A percentile compares a stretch with the other conserved stretches of the same genome.
Evolutionary conservation across 306 rosid genomes (phyloP).

Genomic region (Vigna mungo): DNA sequence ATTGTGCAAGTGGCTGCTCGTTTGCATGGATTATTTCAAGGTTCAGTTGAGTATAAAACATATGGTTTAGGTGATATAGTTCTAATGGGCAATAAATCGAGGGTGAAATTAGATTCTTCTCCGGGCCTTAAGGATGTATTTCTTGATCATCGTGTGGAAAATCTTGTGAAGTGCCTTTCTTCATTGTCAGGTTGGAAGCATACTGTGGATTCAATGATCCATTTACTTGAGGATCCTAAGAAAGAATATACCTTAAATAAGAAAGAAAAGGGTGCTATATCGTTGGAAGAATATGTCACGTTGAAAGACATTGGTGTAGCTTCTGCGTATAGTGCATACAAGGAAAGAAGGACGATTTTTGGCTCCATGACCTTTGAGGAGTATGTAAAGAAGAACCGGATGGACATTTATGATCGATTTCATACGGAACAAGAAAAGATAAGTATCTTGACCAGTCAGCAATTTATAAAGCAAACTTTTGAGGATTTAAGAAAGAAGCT

Average conservation of each 20-base stretch:
- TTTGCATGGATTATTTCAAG: not conserved
- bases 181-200: conserved; percentile 40
- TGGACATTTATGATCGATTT: not conserved
- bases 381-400: conserved; percentile 17
- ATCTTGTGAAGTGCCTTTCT: conserved; percentile 29
- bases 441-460: not conserved
- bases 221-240: conserved; percentile 35
- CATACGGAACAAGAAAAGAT: not conserved
- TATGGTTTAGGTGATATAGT: conserved; percentile 52
- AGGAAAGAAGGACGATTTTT: too few species aligned
- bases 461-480: conserved; percentile 48
- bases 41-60: not conserved
- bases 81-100: conserved; percentile 39
- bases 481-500: conserved; percentile 24
- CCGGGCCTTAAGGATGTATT: conserved; percentile 28
- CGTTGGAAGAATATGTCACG: not conserved
- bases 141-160: conserved; percentile 38
- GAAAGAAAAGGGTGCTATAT: not conserved
- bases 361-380: conserved; percentile 37
- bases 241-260: not conserved
- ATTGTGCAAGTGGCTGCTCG: not conserved
- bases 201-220: conserved; percentile 25
- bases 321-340: not conserved
- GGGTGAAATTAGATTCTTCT: conserved; percentile 38
- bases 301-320: not conserved